phyloP scores from a whole-genome alignment of 2,329 filamentous ascomycete species.

The Colletotrichum navitas region DNA sequence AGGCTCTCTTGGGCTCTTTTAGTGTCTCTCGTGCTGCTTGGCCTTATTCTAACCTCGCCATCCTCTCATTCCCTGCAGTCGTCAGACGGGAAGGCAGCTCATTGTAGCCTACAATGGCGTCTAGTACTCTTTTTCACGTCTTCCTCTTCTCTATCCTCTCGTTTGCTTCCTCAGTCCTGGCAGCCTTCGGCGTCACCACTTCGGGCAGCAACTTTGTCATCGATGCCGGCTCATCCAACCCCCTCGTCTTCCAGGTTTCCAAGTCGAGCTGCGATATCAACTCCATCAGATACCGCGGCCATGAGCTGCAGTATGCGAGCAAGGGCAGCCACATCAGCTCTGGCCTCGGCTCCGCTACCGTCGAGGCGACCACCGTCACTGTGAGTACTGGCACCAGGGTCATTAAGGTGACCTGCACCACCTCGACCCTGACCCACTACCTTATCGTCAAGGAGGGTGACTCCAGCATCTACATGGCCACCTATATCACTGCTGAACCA shows the following conservation, averaged over 20 bases:
- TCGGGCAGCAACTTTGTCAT: slow-evolving; percentile 58
- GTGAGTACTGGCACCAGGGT: slow-evolving; percentile 54
- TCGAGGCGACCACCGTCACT: slow-evolving; percentile 59
- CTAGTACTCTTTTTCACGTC: slow-evolving; percentile 32
- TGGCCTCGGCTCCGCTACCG: slow-evolving; percentile 69
- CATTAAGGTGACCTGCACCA: slow-evolving; percentile 72
- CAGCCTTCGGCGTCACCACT: slow-evolving; percentile 58
- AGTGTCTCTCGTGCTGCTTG: slow-evolving; percentile 1
- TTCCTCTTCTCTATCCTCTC: slow-evolving; percentile 46
- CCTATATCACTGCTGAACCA: slow-evolving; percentile 70
- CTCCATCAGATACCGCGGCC: slow-evolving; percentile 70
- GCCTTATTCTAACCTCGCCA: slow-evolving; percentile 21
- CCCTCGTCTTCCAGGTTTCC: slow-evolving; percentile 64
- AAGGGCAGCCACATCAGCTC: slow-evolving; percentile 69
- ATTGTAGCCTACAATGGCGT: slow-evolving; percentile 33
- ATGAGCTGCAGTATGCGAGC: slow-evolving; percentile 67
- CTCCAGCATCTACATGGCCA: slow-evolving; percentile 71
- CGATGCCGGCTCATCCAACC: slow-evolving; percentile 62
- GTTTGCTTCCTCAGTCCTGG: slow-evolving; percentile 49
- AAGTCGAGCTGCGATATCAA: slow-evolving; percentile 72
- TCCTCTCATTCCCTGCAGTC: slow-evolving; percentile 3
- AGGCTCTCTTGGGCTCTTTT: slow-evolving; percentile 22
- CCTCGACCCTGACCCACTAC: slow-evolving; percentile 73
- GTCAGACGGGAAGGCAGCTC: slow-evolving; percentile 20
- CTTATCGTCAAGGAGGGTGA: slow-evolving; percentile 72